These are phyloP conservation scores for Candida alai DNA, from an alignment of 805 yeast species.

Conservation along the genomic window DNA sequence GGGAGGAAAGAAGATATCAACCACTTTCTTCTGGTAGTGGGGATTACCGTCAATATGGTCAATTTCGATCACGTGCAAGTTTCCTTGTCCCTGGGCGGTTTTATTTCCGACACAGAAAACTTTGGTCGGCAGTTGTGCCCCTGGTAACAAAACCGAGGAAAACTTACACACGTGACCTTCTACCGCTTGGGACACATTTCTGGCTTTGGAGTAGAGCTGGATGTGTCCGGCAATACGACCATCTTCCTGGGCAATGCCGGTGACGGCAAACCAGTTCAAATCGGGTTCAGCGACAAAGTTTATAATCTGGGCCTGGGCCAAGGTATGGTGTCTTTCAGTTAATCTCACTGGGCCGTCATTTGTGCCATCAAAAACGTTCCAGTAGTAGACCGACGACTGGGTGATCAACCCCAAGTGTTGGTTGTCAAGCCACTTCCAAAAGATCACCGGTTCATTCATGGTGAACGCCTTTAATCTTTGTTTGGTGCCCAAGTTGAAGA, in stretches of 20 bases:
- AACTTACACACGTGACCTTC: conserved; percentile 97
- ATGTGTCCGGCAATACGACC: conserved; percentile 95
- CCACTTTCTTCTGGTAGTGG: conserved; percentile 80
- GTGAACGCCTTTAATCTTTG: conserved; percentile 86
- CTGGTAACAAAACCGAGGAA: conserved; percentile 70
- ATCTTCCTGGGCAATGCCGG: conserved; percentile 91
- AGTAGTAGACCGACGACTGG: conserved; percentile 65
- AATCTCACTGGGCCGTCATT: conserved; percentile 74
- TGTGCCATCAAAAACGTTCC: conserved; percentile 82
- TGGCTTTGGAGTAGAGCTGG: conserved; percentile 82
- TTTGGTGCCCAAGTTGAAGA: conserved; percentile 83
- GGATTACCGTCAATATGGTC: conserved; percentile 89
- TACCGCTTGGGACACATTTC: conserved; percentile 92
- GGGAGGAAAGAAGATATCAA: conserved; percentile 93
- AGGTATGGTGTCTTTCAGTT: conserved; percentile 77
- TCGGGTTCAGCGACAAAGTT: conserved; percentile 79
- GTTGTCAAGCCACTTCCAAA: conserved; percentile 90
- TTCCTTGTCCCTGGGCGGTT: conserved; percentile 66
- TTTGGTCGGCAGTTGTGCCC: conserved; percentile 71
- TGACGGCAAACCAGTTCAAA: conserved; percentile 89
- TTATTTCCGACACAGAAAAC: conserved; percentile 92
- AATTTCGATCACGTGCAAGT: conserved; percentile 88
- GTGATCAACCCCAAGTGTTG: conserved; percentile 80
- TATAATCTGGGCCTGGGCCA: conserved; percentile 82
- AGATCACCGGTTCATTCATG: conserved; percentile 82